Percentiles rank a stretch among this genome's conserved stretches.
Evolutionary conservation across 768 basidiomycete species (phyloP).

Genomic region (Russula sp.): DNA sequence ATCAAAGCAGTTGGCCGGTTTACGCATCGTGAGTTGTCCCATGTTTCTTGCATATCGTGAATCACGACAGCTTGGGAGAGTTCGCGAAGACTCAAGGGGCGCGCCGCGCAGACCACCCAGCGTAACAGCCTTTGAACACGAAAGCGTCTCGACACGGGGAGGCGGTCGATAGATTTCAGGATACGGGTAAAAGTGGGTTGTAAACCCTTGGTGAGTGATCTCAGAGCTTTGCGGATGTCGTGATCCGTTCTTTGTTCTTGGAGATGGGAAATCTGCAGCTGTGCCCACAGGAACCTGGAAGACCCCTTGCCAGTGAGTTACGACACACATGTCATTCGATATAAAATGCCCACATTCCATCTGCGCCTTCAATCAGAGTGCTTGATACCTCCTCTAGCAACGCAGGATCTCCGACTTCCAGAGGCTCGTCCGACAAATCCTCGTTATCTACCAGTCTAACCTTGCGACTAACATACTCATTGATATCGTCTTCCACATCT

Average conservation of each 20-base stretch:
- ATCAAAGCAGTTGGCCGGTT: neutral
- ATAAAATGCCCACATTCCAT: slow-evolving; percentile 2
- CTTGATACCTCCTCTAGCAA: slow-evolving; percentile 1
- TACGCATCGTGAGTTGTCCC: slow-evolving; percentile 6
- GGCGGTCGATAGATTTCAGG: neutral
- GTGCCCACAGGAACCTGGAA: slow-evolving; percentile 7
- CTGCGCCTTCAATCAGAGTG: slow-evolving; percentile 1
- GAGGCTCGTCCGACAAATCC: neutral
- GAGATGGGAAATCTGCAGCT: slow-evolving; percentile 7
- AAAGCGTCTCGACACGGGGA: neutral
- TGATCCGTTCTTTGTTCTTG: slow-evolving; percentile 10
- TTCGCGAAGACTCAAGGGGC: neutral
- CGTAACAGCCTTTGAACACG: slow-evolving; percentile 4
- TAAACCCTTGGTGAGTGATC: neutral
- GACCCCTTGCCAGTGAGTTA: neutral
- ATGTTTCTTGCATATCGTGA: slow-evolving; percentile 2
- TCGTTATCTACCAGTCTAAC: neutral
- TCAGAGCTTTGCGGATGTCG: slow-evolving; percentile 1
- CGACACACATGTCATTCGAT: neutral
- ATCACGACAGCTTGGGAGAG: slow-evolving; percentile 2
- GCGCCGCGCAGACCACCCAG: slow-evolving; percentile 1
- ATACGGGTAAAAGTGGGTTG: neutral
- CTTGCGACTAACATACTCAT: slow-evolving; percentile 4
- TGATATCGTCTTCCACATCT: slow-evolving; percentile 2
- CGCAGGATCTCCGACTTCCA: neutral